Evolutionary conservation across 208 protist genomes (phyloP).

Genomic region (Crithidia brevicula): DNA sequence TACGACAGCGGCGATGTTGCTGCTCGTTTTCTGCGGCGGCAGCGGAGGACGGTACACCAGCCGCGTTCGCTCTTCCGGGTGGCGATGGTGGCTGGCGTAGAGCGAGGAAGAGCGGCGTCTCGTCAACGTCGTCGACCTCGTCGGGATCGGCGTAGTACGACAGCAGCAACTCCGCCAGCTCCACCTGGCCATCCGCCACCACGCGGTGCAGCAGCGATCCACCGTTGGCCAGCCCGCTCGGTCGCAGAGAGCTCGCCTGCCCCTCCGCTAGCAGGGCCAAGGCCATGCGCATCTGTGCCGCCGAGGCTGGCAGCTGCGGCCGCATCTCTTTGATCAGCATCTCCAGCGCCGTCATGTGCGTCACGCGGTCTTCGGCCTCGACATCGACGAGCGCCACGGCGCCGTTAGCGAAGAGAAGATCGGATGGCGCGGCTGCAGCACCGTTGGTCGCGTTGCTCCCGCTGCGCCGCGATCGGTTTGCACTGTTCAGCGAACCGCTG

Average conservation of each 20-base stretch:
- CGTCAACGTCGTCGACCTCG: slow-evolving; percentile 61
- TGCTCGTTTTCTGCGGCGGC: slow-evolving; percentile 1
- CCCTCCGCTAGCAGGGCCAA: slow-evolving; percentile 53
- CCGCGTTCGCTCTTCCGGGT: background rate
- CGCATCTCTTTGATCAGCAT: slow-evolving; percentile 53
- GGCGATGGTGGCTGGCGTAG: slow-evolving; percentile 11
- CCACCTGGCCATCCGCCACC: slow-evolving; percentile 42
- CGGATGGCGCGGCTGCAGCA: background rate
- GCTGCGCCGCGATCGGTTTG: background rate
- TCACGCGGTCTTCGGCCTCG: slow-evolving; percentile 57
- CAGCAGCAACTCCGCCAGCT: slow-evolving; percentile 51
- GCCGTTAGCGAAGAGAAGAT: slow-evolving; percentile 8
- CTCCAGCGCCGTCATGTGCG: slow-evolving; percentile 63
- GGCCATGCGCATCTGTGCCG: slow-evolving; percentile 32
- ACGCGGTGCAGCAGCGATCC: slow-evolving; percentile 68
- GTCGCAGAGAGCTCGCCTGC: slow-evolving; percentile 48
- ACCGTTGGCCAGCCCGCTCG: slow-evolving; percentile 49
- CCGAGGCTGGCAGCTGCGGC: background rate
- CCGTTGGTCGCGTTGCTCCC: slow-evolving; percentile 8
- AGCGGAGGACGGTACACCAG: background rate
- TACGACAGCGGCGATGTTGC: slow-evolving; percentile 5
- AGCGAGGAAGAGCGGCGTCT: slow-evolving; percentile 70
- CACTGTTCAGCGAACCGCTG: slow-evolving; percentile 6
- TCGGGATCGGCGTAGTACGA: slow-evolving; percentile 72
- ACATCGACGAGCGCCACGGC: slow-evolving; percentile 46